phyloP scores from a whole-genome alignment of 305 asterid species.

The Solanum hybrid region DNA sequence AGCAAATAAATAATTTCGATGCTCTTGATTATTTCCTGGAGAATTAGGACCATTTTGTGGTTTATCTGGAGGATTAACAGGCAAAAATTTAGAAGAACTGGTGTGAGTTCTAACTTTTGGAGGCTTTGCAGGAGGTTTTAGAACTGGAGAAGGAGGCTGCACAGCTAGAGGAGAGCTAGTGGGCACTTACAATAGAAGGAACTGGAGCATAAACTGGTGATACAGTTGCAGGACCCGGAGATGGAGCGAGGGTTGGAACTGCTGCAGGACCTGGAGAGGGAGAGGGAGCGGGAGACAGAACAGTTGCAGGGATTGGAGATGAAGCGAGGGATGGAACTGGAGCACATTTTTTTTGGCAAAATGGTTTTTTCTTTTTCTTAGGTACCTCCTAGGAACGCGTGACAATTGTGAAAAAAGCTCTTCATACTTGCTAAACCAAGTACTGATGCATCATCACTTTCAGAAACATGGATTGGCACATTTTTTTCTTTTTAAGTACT shows the following conservation, averaged over 20 bases:
- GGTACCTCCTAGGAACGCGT: conserved; percentile 51
- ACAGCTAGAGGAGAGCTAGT: conserved; percentile 13
- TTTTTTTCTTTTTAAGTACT: conserved; percentile 30
- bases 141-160: conserved; percentile 18
- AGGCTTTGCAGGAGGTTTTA: conserved; percentile 1
- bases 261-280: conserved; percentile 16
- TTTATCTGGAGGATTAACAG: conserved; percentile 6
- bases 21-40: not conserved
- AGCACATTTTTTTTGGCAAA: conserved; percentile 3
- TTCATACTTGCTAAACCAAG: conserved; percentile 15
- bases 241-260: conserved; percentile 1
- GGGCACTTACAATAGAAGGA: conserved; percentile 8
- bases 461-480: conserved; percentile 10
- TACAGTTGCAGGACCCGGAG: conserved; percentile 21
- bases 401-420: conserved; percentile 27
- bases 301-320: not conserved
- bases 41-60: conserved; percentile 10
- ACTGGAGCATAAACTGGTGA: conserved; percentile 12
- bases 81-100: conserved; percentile 6
- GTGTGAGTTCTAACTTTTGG: conserved; percentile 1
- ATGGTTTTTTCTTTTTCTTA: conserved; percentile 23
- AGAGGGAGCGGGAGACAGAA: not conserved
- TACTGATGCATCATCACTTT: not conserved
- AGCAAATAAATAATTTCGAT: conserved; percentile 21
- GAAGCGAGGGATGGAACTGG: not conserved